Evolutionary conservation across 2,329 filamentous ascomycete genomes (phyloP).

Genomic region (Diaporthe batatas): DNA sequence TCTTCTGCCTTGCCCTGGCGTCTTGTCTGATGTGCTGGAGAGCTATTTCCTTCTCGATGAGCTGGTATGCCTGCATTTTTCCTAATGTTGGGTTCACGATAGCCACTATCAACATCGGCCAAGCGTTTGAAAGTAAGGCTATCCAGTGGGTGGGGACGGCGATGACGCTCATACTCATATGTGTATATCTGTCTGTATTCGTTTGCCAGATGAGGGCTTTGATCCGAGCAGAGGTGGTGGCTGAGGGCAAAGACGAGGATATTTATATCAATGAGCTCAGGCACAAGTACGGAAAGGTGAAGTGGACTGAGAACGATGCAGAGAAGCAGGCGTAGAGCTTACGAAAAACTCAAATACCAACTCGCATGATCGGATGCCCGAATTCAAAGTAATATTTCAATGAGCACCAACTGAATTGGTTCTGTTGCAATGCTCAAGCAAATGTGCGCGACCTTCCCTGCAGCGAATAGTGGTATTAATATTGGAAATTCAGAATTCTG

Average conservation of each 20-base stretch:
- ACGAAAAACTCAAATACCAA: background rate
- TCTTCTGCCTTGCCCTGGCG: constrained; percentile 5
- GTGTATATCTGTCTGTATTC: background rate
- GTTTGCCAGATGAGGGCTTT: background rate
- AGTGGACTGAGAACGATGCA: background rate
- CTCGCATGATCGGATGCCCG: background rate
- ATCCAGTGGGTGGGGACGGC: constrained; percentile 43
- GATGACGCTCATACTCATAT: constrained; percentile 42
- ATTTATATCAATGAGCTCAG: constrained; percentile 10
- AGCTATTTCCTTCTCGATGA: constrained; percentile 43
- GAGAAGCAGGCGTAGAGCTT: constrained; percentile 7
- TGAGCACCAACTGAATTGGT: background rate
- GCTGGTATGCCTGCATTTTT: constrained; percentile 45
- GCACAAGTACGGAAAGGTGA: constrained; percentile 20
- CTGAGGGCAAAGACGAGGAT: constrained; percentile 20
- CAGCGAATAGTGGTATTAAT: too few species aligned
- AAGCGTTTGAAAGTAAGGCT: constrained; percentile 38
- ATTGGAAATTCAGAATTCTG: too few species aligned
- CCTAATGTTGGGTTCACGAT: constrained; percentile 45
- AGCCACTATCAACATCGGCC: constrained; percentile 43
- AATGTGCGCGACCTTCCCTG: too few species aligned
- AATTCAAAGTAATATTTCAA: too few species aligned
- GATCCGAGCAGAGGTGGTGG: constrained; percentile 5
- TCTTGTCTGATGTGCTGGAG: constrained; percentile 20
- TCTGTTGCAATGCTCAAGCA: background rate